These are phyloP conservation scores for Plectosphaerella cucumerina DNA, from an alignment of 2,329 filamentous ascomycete genomes.

Conservation along the genomic window DNA sequence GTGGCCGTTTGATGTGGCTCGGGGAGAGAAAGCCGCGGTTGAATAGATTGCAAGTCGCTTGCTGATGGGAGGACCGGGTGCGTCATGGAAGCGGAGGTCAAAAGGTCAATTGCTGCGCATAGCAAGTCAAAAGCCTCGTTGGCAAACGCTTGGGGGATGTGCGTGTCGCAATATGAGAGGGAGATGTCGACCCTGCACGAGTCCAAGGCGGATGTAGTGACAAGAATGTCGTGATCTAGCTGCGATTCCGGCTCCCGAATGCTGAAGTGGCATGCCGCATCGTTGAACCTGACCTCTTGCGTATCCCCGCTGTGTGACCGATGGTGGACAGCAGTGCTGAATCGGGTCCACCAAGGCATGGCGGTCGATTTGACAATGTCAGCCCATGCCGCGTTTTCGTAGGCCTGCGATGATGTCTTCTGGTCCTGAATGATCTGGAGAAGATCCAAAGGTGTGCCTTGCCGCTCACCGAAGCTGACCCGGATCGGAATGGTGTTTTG, in stretches of 20 bases:
- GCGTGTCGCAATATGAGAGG: conserved; percentile 41
- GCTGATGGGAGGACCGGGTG: conserved; percentile 41
- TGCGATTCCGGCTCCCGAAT: conserved; percentile 34
- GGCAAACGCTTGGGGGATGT: conserved; percentile 35
- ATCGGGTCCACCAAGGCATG: conserved; percentile 42
- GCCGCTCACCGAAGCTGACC: conserved; percentile 37
- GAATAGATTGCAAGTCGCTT: conserved; percentile 30
- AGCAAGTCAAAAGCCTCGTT: conserved; percentile 41
- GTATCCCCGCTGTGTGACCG: conserved; percentile 35
- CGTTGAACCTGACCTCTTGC: conserved; percentile 38
- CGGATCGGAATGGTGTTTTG: conserved; percentile 46
- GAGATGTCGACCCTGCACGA: conserved; percentile 34
- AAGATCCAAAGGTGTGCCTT: conserved; percentile 43
- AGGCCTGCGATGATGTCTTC: conserved; percentile 39
- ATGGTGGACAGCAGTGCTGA: conserved; percentile 52
- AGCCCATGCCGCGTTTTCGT: conserved; percentile 46
- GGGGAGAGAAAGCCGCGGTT: conserved; percentile 38
- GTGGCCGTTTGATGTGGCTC: conserved; percentile 15
- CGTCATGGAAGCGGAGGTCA: conserved; percentile 42
- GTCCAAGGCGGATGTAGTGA: conserved; percentile 33
- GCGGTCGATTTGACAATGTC: conserved; percentile 40
- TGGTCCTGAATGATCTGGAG: conserved; percentile 46
- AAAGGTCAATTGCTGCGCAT: conserved; percentile 37
- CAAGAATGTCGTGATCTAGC: conserved; percentile 40
- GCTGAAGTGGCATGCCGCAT: conserved; percentile 39